Evolutionary conservation across 176 grass and related monocot genomes (phyloP), one percentile per base, ranked within the genome.

Genomic region (Lolium rigidum): DNA sequence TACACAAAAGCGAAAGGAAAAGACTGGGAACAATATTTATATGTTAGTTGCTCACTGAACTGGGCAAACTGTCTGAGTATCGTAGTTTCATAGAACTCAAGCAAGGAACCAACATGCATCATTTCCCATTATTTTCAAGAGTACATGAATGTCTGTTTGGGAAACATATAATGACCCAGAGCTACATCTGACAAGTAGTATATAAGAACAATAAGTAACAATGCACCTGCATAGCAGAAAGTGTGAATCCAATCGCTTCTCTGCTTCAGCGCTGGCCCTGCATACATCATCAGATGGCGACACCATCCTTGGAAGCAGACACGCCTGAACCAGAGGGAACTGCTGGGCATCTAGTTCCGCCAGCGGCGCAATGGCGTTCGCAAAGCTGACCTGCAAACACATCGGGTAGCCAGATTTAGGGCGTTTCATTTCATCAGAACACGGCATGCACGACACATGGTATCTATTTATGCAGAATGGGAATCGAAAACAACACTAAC

Each of bases 301-400:
- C 66, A 98, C 92, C 91, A 98, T 94, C 87, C 80, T 90, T 44
- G 83, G 97, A 67, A 94, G 91, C 39, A 98, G 7, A 91, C 92
- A 96, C 16, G 94, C 90, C 89, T 98, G 97, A 81, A 98, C 87
- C 46, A 94, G 88, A 87, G 97, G 91, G 61, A 98, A 96, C 6
- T 94, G 94, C 72, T 93, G 84, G 12, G 92, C 90, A 82, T 98
- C 97, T 82, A 98, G 78, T 65, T 98, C 92, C n/a, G 94, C 92
- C 63, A 98, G 83, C 55, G 92, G 93, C 77, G 79, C 75, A 65
- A 96, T 81, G 22, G 80, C 88, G 90, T 98, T 96, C 49, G 78
- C 80, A 86, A 92, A 97, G 67, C 77, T 90, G 89, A 87, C 88
- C 94, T 94, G 89, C 85, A 90, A 75, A 84, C 17, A 83, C 13